phyloP scores from a whole-genome alignment of 805 yeast genomes.

The Candida glaebosa region DNA sequence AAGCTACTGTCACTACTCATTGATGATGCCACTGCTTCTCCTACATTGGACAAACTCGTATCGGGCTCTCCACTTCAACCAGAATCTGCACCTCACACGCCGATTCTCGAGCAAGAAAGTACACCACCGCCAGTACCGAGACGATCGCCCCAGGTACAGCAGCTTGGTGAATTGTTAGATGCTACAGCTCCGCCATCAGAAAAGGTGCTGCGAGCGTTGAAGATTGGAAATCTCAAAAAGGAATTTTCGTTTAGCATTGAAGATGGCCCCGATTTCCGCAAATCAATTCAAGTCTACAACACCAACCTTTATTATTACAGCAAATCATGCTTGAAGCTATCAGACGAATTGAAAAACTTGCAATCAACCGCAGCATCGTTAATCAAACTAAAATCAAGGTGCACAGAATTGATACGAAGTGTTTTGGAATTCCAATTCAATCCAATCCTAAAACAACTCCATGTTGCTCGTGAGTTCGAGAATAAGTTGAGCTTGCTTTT shows the following conservation, averaged over 20 bases:
- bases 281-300: conserved; percentile 29
- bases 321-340: conserved; percentile 18
- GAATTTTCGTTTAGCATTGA: conserved; percentile 34
- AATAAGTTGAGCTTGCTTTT: conserved; percentile 21
- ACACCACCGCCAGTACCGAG: too few relatives aligned
- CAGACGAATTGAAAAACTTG: conserved; percentile 29
- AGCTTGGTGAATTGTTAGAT: too few relatives aligned
- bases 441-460: conserved; percentile 19
- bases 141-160: too few relatives aligned
- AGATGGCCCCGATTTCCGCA: conserved; percentile 44
- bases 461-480: conserved; percentile 24
- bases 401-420: conserved; percentile 21
- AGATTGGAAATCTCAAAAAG: conserved; percentile 19
- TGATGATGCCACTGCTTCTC: too few relatives aligned
- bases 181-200: conserved; percentile 1
- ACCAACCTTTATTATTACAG: conserved; percentile 24
- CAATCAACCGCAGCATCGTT: conserved; percentile 26
- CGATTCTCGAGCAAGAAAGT: too few relatives aligned
- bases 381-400: conserved; percentile 12
- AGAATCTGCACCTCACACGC: too few relatives aligned
- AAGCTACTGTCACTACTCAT: too few relatives aligned
- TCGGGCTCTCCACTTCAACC: background rate
- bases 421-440: conserved; percentile 23
- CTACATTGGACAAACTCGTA: background rate
- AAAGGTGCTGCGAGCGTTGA: conserved; percentile 4